Percentiles rank a stretch among this genome's conserved stretches.
phyloP scores from a whole-genome alignment of 2,329 filamentous ascomycete species.

The Arthrobotrys pseudoclavata region DNA sequence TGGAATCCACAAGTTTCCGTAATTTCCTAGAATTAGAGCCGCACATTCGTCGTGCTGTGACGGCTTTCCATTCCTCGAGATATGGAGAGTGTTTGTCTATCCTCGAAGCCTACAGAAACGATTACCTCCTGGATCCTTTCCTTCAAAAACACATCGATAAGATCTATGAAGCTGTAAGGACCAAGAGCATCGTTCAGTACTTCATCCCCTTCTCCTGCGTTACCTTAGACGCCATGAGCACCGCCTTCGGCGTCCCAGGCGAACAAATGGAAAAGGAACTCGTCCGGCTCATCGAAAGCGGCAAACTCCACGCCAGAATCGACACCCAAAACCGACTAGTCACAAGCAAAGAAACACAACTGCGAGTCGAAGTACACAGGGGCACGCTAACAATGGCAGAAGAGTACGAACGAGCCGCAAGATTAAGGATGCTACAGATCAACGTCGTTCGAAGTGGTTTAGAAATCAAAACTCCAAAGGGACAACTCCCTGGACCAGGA shows the following conservation, averaged over 20 bases:
- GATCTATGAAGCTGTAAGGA: slow-evolving; percentile 82
- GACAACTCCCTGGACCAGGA: slow-evolving; percentile 14
- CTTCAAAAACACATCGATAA: slow-evolving; percentile 79
- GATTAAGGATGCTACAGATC: slow-evolving; percentile 82
- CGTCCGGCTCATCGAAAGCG: slow-evolving; percentile 79
- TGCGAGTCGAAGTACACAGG: slow-evolving; percentile 78
- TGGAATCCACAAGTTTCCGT: slow-evolving; percentile 85
- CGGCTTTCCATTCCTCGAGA: slow-evolving; percentile 88
- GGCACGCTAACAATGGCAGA: slow-evolving; percentile 77
- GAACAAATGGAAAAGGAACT: slow-evolving; percentile 80
- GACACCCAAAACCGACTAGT: slow-evolving; percentile 86
- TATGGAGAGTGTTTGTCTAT: slow-evolving; percentile 88
- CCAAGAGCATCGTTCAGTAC: slow-evolving; percentile 94
- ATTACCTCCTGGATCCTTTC: slow-evolving; percentile 92
- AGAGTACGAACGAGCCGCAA: slow-evolving; percentile 80
- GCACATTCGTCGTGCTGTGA: slow-evolving; percentile 90
- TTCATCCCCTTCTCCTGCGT: slow-evolving; percentile 91
- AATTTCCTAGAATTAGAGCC: slow-evolving; percentile 92
- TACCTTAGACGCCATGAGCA: slow-evolving; percentile 81
- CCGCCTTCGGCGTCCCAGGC: slow-evolving; percentile 78
- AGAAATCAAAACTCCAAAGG: slow-evolving; percentile 72
- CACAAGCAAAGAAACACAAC: slow-evolving; percentile 77
- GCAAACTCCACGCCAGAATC: slow-evolving; percentile 81
- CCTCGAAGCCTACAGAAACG: slow-evolving; percentile 82
- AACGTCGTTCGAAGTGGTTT: slow-evolving; percentile 81